Evolutionary conservation across 1,284 basidiomycete species (phyloP), one percentile per base, ranked within the genome.

Genomic region (Jaminaea rosea): DNA sequence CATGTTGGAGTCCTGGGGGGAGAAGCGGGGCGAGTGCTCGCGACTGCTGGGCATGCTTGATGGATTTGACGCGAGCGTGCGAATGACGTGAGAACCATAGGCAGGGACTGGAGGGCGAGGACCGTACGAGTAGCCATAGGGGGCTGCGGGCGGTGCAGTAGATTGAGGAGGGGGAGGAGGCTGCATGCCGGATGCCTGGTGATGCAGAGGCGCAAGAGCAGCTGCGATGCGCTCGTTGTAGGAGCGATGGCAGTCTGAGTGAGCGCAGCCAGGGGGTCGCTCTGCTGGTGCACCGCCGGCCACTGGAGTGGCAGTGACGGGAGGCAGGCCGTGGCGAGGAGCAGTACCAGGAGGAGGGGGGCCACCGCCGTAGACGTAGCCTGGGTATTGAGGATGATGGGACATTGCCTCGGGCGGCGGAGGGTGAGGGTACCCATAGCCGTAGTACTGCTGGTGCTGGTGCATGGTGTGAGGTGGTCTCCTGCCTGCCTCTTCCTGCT

Each of bases 31-130:
- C 41, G 66, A 67, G 50, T 69, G 67, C 44, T 69, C 63, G 44
- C 60, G 56, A 47, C 64, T 66, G 61, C 63, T 65, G n/a, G 67
- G 66, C n/a, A 69, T 54, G 56, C 63, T 66, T 26, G 60, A 63
- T 7, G 66, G 61, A 19, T 58, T 65, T 49, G 66, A 68, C 21
- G 59, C 59, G 48, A 58, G 59, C 21, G 54, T 56, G 21, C 56
- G 59, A n/a, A 48, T 53, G 24, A 34, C 46, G 45, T 56, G 55
- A 32, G 58, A 54, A 29, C 55, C 55, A 50, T 58, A 56, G 27
- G 51, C 41, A 28, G 28, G 52, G 23, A 56, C 58, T 23, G 54
- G 51, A 36, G 58, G 53, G 4, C 59, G 56, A 24, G 59, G 41
- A 2, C 41, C 53, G 48, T 59, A 51, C 13, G 29, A 15, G 29